These are phyloP conservation scores for Ordospora colligata DNA, from an alignment of 371 early-diverging fungal genomes.

Conservation along the genomic window DNA sequence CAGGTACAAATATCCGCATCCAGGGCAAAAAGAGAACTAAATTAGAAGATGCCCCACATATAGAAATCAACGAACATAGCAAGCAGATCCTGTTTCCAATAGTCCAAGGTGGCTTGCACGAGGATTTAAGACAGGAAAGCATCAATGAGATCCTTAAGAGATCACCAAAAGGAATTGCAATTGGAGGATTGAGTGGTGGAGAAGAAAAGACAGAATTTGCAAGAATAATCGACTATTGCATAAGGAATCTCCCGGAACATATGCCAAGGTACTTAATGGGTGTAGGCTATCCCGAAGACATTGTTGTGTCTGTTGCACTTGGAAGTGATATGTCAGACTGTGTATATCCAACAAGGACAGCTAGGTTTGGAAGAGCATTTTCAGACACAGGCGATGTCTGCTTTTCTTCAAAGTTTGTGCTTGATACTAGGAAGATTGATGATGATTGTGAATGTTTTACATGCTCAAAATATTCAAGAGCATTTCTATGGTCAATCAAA, in stretches of 20 bases:
- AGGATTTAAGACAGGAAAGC: conserved; percentile 68
- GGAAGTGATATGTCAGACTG: conserved; percentile 93
- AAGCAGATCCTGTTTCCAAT: conserved; percentile 83
- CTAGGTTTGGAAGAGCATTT: conserved; percentile 80
- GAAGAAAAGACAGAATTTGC: conserved; percentile 83
- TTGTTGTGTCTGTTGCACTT: conserved; percentile 78
- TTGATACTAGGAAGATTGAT: conserved; percentile 70
- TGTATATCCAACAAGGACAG: conserved; percentile 87
- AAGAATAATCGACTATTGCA: conserved; percentile 69
- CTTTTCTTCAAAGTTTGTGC: conserved; percentile 64
- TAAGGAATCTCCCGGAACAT: conserved; percentile 69
- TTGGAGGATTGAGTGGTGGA: conserved; percentile 84
- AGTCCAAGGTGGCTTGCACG: conserved; percentile 78
- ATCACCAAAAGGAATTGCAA: conserved; percentile 77
- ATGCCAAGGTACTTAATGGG: conserved; percentile 93
- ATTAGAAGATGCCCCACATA: background rate
- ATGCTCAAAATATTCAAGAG: conserved; percentile 71
- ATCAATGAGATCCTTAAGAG: conserved; percentile 75
- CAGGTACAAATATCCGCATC: background rate
- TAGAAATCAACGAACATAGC: conserved; percentile 43
- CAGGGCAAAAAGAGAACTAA: conserved; percentile 2
- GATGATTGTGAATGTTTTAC: conserved; percentile 73
- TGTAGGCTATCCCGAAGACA: conserved; percentile 82
- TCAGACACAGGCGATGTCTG: conserved; percentile 69
- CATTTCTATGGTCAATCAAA: conserved; percentile 68